These are phyloP conservation scores for Ilyonectria destructans DNA, from an alignment of 2,329 filamentous ascomycete species.

Conservation along the genomic window DNA sequence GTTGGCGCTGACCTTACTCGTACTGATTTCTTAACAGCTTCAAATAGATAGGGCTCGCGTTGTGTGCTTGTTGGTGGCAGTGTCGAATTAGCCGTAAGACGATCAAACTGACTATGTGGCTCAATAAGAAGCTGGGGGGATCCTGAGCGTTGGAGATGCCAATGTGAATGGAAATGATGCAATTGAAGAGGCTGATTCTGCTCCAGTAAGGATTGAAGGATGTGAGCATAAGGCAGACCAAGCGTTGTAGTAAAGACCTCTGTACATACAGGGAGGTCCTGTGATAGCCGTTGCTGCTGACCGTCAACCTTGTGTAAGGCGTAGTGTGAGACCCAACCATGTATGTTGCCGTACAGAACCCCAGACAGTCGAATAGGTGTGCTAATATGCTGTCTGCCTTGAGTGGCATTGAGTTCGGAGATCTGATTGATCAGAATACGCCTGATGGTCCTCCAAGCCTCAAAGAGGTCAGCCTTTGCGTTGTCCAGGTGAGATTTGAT, in stretches of 20 bases:
- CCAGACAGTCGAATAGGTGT: too few relatives aligned
- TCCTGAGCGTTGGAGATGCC: too few relatives aligned
- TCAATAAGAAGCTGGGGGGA: too few relatives aligned
- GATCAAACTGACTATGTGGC: too few relatives aligned
- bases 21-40: too few relatives aligned
- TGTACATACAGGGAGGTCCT: not conserved
- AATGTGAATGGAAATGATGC: too few relatives aligned
- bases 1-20: too few relatives aligned
- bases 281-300: slow-evolving; percentile 5
- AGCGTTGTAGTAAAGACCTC: slow-evolving; percentile 30
- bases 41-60: too few relatives aligned
- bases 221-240: too few relatives aligned
- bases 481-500: slow-evolving; percentile 35
- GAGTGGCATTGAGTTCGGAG: slow-evolving; percentile 28
- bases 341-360: slow-evolving; percentile 18
- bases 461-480: slow-evolving; percentile 36
- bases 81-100: too few relatives aligned
- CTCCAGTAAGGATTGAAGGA: not conserved
- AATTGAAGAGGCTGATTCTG: not conserved
- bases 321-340: slow-evolving; percentile 21
- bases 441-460: slow-evolving; percentile 38
- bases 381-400: slow-evolving; percentile 27
- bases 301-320: slow-evolving; percentile 16
- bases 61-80: too few relatives aligned
- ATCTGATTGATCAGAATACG: slow-evolving; percentile 4